Conservation (phyloP, 2,329 filamentous ascomycete genomes). For the Beauveria pseudobassiana region DNA sequence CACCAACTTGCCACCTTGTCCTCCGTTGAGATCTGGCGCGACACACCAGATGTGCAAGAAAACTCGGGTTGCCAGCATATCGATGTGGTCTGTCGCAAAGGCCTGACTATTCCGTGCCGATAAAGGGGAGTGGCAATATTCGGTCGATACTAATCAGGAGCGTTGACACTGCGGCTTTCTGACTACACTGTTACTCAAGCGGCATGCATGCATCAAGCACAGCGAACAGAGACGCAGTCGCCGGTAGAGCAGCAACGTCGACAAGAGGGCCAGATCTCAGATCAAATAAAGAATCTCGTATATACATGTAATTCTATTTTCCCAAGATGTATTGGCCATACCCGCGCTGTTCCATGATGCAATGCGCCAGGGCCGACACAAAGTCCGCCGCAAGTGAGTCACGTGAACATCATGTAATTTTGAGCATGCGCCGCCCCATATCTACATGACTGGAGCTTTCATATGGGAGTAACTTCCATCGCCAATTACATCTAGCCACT, state of each 20-base stretch:
- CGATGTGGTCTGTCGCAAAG: constrained; percentile 15
- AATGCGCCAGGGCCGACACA: not conserved
- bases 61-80: constrained; percentile 17
- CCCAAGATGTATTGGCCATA: not conserved
- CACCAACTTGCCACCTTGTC: constrained; percentile 23
- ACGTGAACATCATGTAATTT: constrained; percentile 13
- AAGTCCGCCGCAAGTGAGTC: constrained; percentile 5
- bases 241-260: not conserved
- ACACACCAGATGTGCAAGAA: constrained; percentile 45
- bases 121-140: constrained; percentile 41
- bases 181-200: not conserved
- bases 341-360: not conserved
- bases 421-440: constrained; percentile 7
- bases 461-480: not conserved
- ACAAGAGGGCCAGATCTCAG: too few relatives aligned
- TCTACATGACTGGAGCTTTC: constrained; percentile 4
- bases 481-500: constrained; percentile 2
- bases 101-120: constrained; percentile 21
- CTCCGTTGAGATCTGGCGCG: constrained; percentile 62
- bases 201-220: not conserved
- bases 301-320: not conserved
- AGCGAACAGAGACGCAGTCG: not conserved
- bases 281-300: not conserved
- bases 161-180: not conserved
- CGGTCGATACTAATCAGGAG: constrained; percentile 34